Evolutionary conservation across 306 rosid species (phyloP).

Genomic region (Cotoneaster glaucophyllus): DNA sequence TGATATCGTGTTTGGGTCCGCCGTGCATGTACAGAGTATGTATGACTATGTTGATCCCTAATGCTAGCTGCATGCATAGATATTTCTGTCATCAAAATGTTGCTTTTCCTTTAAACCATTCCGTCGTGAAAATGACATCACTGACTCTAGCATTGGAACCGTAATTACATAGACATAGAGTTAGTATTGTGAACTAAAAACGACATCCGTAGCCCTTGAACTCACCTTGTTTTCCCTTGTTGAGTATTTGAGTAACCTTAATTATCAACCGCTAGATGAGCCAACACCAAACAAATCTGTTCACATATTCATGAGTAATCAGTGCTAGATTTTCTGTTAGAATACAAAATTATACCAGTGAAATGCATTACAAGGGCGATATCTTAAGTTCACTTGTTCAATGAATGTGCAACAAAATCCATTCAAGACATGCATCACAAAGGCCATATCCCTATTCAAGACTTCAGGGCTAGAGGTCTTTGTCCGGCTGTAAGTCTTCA

Average conservation of each 20-base stretch:
- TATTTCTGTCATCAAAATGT: background rate
- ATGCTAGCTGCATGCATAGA: background rate
- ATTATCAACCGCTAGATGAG: background rate
- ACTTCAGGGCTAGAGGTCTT: too few species aligned
- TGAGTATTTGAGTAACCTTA: constrained; percentile 1
- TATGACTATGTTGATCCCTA: background rate
- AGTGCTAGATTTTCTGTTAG: background rate
- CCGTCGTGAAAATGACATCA: background rate
- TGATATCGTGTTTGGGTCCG: background rate
- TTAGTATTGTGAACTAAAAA: background rate
- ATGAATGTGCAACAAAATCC: too few species aligned
- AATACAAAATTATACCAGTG: background rate
- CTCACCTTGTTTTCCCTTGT: background rate
- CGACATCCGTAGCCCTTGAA: background rate
- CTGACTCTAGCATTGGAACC: background rate
- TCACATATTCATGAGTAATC: background rate
- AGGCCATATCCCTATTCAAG: too few species aligned
- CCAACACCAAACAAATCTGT: background rate
- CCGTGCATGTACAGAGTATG: background rate
- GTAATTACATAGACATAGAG: background rate
- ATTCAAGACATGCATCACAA: too few species aligned
- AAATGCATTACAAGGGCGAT: too few species aligned
- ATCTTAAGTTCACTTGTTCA: too few species aligned
- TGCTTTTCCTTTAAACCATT: background rate
- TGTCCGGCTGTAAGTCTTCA: too few species aligned